Evolutionary conservation across 345 rosid species (phyloP).

Genomic region (Acer yangbiense): DNA sequence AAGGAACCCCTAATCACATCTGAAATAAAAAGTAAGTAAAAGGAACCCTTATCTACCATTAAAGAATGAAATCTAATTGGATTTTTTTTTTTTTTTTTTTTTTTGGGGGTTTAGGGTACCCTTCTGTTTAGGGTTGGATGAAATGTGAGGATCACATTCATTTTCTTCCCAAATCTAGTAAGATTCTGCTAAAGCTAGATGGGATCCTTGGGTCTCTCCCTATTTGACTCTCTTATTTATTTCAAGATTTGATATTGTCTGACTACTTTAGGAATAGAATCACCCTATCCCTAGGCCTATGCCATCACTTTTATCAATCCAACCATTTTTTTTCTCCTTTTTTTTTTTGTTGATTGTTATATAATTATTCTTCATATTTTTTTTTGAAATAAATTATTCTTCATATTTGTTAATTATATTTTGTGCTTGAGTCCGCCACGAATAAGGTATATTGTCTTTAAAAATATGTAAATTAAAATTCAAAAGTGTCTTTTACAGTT

Average conservation of each 20-base stretch:
- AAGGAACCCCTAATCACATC: background rate
- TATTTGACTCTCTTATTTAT: background rate
- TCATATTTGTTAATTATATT: background rate
- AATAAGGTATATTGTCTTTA: no score
- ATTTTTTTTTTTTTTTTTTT: conserved; percentile 12
- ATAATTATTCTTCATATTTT: background rate
- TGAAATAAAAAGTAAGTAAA: background rate
- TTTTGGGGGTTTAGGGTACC: conserved; percentile 3
- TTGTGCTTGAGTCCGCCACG: no score
- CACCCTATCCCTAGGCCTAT: background rate
- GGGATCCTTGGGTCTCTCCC: conserved; percentile 14
- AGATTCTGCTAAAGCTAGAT: conserved; percentile 27
- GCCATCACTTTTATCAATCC: background rate
- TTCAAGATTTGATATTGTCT: conserved; percentile 18
- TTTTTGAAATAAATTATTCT: no score
- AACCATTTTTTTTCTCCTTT: background rate
- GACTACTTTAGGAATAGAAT: conserved; percentile 25
- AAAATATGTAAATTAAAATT: no score
- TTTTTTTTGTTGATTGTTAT: background rate
- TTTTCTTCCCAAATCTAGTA: conserved; percentile 19
- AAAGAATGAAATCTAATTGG: conserved; percentile 28
- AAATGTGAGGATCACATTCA: background rate
- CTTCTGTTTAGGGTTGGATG: background rate
- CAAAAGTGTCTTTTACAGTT: no score
- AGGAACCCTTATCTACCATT: background rate